Evolutionary conservation across 352 stramenopile species (phyloP), one percentile per base, ranked within the genome.

Genomic region (Pythium sukuiense): DNA sequence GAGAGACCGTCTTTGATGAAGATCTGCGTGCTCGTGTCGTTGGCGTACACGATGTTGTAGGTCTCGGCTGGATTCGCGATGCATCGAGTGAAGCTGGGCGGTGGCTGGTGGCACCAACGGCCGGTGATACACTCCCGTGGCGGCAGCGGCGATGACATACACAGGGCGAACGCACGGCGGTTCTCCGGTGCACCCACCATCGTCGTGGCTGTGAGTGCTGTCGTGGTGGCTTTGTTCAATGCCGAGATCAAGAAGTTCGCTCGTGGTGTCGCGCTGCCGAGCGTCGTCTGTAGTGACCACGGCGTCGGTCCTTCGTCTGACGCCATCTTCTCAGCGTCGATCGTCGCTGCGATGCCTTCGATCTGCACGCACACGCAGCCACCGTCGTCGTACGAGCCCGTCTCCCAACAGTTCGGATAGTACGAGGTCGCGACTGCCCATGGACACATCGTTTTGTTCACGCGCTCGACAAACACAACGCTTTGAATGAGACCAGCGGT

Each of bases 321-420:
- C 20, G 20, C 20, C 20, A 24, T 24, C 20, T 24, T 24, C 20
- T 24, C 20, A 14, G 43, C 43, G n/a, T 35, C 24, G 16, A 12
- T 24, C 6, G 48, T 35, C 27, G 48, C 6, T 6, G 48, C 48
- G 24, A 55, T 5, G 12, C 48, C 48, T n/a, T 55, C 48, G 6
- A 55, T 33, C 48, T 55, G 48, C 24, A 55, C 48, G 24, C 48
- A 43, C 33, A 60, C 54, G 33, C 54, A 60, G 33, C 54, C 54
- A 18, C 54, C 54, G 18, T 60, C 54, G 11, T 46, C 20, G n/a
- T 16, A 49, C 6, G 54, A 35, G 3, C 32, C 29, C 29, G 18
- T 49, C 33, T 39, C 54, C 48, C 48, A 55, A 24, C 48, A 55
- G 48, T 35, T 13, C 24, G 48, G 48, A n/a, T n/a, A 55, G 4